These are phyloP conservation scores for Kodamaea lidongshanica DNA, from an alignment of 805 yeast species.

Conservation along the genomic window DNA sequence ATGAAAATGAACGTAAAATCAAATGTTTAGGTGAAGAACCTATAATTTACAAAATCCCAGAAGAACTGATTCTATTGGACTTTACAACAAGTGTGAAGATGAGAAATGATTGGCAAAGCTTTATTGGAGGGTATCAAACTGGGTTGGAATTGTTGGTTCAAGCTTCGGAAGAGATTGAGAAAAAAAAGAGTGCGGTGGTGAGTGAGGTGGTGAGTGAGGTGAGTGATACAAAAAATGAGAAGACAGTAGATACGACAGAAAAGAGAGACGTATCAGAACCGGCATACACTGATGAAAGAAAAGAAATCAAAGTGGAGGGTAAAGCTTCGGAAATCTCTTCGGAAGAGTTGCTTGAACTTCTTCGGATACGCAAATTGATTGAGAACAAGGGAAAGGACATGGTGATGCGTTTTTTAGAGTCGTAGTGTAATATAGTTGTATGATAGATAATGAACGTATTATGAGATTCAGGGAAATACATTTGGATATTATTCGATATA, in stretches of 20 bases:
- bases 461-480: no score
- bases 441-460: no score
- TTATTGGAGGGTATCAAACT: no score
- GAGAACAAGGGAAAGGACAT: constrained; percentile 64
- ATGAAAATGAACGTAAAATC: neutral
- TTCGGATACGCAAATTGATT: constrained; percentile 54
- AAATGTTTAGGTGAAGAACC: constrained; percentile 16
- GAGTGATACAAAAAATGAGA: constrained; percentile 19
- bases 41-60: constrained; percentile 60
- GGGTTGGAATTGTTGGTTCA: no score
- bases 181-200: neutral
- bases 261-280: constrained; percentile 8
- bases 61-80: constrained; percentile 60
- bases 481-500: no score
- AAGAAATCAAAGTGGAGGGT: constrained; percentile 9
- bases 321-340: no score
- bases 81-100: constrained; percentile 45
- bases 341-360: constrained; percentile 45
- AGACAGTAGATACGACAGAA: constrained; percentile 24
- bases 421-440: no score
- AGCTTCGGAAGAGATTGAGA: neutral
- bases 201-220: neutral
- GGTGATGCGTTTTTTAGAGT: constrained; percentile 57
- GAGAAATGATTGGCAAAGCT: no score
- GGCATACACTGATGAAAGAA: no score